phyloP scores from a whole-genome alignment of 305 asterid genomes.

The Fraxinus platypoda region DNA sequence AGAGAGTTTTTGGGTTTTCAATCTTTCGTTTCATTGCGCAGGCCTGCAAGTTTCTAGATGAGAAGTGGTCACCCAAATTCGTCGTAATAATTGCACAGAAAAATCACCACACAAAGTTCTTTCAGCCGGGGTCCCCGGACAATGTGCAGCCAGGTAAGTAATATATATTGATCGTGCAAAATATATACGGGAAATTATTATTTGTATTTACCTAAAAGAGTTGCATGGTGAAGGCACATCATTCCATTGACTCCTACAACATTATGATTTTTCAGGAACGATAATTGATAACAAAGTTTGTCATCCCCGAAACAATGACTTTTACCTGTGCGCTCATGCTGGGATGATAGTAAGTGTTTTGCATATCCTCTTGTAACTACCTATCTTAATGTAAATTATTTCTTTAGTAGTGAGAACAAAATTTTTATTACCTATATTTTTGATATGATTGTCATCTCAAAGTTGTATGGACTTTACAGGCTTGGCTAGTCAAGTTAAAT shows the following conservation, averaged over 20 bases:
- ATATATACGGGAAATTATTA: background rate
- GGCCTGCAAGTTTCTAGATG: constrained; percentile 88
- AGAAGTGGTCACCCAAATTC: constrained; percentile 80
- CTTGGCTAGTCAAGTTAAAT: background rate
- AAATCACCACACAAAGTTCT: constrained; percentile 87
- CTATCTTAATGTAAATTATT: background rate
- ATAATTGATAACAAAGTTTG: constrained; percentile 79
- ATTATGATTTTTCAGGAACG: constrained; percentile 58
- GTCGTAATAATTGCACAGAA: constrained; percentile 88
- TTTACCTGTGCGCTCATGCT: constrained; percentile 89
- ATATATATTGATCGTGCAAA: background rate
- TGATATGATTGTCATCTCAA: background rate
- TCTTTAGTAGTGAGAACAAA: background rate
- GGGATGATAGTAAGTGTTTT: constrained; percentile 75
- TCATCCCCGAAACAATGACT: constrained; percentile 87
- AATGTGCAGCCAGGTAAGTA: constrained; percentile 81
- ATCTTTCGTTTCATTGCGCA: constrained; percentile 25
- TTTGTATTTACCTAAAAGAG: background rate
- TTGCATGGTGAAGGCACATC: background rate
- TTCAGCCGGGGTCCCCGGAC: constrained; percentile 74
- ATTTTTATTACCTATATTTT: background rate
- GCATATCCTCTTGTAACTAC: background rate
- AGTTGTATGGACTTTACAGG: background rate
- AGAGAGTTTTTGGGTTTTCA: background rate
- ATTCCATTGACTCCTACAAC: background rate